Evolutionary conservation across 1,284 basidiomycete genomes (phyloP).

Genomic region (Schizophyllum amplum): DNA sequence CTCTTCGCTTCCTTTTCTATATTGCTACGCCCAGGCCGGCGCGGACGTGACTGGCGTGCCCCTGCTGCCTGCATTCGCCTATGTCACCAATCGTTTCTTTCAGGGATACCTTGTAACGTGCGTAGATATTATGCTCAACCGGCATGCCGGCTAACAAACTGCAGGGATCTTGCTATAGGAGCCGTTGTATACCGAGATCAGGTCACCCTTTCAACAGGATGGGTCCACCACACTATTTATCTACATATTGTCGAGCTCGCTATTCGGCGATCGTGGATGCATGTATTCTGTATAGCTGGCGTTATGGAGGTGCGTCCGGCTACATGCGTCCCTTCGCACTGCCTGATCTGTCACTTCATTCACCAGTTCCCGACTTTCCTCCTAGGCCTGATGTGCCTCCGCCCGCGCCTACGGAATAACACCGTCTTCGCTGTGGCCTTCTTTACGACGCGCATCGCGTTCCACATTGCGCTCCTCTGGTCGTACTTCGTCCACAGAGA

Average conservation of each 20-base stretch:
- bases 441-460: constrained; percentile 44
- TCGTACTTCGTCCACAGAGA: constrained; percentile 22
- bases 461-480: constrained; percentile 35
- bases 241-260: constrained; percentile 39
- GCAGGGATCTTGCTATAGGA: constrained; percentile 23
- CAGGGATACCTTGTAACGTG: constrained; percentile 39
- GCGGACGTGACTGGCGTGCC: constrained; percentile 24
- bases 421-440: constrained; percentile 42
- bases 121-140: constrained; percentile 16
- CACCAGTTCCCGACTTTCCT: constrained; percentile 49
- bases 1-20: constrained; percentile 38
- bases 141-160: background rate
- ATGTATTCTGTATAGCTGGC: constrained; percentile 39
- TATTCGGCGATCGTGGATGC: constrained; percentile 29
- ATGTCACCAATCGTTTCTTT: constrained; percentile 29
- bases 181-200: constrained; percentile 32
- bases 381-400: constrained; percentile 39
- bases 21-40: constrained; percentile 27
- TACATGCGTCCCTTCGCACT: constrained; percentile 10
- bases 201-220: constrained; percentile 45
- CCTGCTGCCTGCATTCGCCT: constrained; percentile 15
- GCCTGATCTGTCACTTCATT: background rate
- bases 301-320: constrained; percentile 45
- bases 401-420: constrained; percentile 39
- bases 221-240: constrained; percentile 53